A percentile compares a stretch with the other conserved stretches of the same genome.
These are phyloP conservation scores for Chlorophyllum brunneum DNA, from an alignment of 768 basidiomycete genomes.

Conservation along the genomic window DNA sequence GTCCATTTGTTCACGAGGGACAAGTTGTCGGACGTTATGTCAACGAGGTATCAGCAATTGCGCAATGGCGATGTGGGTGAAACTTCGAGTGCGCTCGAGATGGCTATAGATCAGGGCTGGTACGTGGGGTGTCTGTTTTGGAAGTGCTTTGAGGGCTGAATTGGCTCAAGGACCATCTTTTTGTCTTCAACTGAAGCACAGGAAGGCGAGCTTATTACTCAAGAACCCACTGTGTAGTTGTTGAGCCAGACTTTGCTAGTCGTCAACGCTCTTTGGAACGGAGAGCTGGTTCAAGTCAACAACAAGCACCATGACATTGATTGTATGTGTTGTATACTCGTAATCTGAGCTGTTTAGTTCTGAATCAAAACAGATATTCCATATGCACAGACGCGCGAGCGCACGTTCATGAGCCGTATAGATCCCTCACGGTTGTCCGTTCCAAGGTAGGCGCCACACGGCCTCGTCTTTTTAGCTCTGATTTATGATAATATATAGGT, in stretches of 20 bases:
- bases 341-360: background rate
- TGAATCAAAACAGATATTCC: slow-evolving; percentile 51
- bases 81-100: slow-evolving; percentile 74
- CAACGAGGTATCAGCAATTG: slow-evolving; percentile 73
- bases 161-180: slow-evolving; percentile 61
- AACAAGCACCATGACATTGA: slow-evolving; percentile 75
- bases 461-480: background rate
- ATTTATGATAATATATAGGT: slow-evolving; percentile 36
- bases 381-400: slow-evolving; percentile 51
- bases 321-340: slow-evolving; percentile 42
- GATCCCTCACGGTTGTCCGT: slow-evolving; percentile 78
- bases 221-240: background rate
- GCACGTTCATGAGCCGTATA: slow-evolving; percentile 65
- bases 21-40: slow-evolving; percentile 66
- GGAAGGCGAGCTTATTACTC: slow-evolving; percentile 44
- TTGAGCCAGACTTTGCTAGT: slow-evolving; percentile 39
- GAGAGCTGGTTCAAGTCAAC: slow-evolving; percentile 76
- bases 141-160: background rate
- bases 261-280: slow-evolving; percentile 78
- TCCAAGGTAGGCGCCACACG: slow-evolving; percentile 47
- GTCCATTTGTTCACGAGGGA: slow-evolving; percentile 68
- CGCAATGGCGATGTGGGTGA: slow-evolving; percentile 71
- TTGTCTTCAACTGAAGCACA: slow-evolving; percentile 85
- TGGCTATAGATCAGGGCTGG: slow-evolving; percentile 93
- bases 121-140: slow-evolving; percentile 24